Conservation (phyloP, 768 basidiomycete species). For the Phanerodontia chrysosporium region DNA sequence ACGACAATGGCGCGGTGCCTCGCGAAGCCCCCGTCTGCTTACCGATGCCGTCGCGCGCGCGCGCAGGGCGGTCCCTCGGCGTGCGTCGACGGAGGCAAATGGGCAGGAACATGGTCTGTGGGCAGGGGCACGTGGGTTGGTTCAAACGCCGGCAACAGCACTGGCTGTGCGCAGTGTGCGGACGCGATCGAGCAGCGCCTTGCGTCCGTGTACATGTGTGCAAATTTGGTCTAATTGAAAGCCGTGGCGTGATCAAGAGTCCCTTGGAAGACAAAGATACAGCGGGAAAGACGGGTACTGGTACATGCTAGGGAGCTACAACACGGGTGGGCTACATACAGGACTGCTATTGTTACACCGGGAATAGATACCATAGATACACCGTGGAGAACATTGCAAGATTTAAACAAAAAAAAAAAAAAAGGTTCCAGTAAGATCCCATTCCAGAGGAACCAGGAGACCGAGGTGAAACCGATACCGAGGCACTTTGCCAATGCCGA, state of each 20-base stretch:
- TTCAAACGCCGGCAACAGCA: neutral
- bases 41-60: neutral
- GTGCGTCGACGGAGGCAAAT: neutral
- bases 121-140: neutral
- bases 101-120: neutral
- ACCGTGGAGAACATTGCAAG: neutral
- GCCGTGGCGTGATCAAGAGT: neutral
- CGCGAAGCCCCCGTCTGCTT: too few relatives aligned
- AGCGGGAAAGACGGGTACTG: neutral
- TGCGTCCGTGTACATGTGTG: neutral
- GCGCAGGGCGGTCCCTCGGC: too few relatives aligned
- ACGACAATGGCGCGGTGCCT: too few relatives aligned
- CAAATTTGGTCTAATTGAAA: neutral
- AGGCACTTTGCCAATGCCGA: neutral
- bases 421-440: neutral
- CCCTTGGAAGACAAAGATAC: neutral
- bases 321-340: neutral
- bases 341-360: neutral
- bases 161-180: neutral
- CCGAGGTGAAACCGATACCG: neutral
- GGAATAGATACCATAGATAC: slow-evolving; percentile 4
- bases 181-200: neutral
- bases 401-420: too few relatives aligned
- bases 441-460: neutral
- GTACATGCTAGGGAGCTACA: neutral